Percentiles rank a stretch among this genome's conserved stretches.
Evolutionary conservation across 306 rosid species (phyloP).

Genomic region (Quercus suber): DNA sequence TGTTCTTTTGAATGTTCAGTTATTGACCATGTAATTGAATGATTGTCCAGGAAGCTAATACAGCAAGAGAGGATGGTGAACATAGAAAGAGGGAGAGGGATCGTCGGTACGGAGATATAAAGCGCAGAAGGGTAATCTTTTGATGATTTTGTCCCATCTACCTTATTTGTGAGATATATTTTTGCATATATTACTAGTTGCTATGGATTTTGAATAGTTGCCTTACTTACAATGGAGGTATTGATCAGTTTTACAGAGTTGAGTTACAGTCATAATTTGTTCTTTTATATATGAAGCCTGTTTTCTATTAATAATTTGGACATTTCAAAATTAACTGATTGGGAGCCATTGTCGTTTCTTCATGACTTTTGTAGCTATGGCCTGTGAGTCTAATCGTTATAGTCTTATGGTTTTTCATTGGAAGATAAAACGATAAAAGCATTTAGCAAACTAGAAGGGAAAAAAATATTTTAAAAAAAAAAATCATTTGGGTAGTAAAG

Average conservation of each 20-base stretch:
- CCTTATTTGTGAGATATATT: not conserved
- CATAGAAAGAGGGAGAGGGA: slow-evolving; percentile 59
- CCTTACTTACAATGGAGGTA: not conserved
- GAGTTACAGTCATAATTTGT: not conserved
- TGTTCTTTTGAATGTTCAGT: not conserved
- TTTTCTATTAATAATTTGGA: not conserved
- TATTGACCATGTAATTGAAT: slow-evolving; percentile 23
- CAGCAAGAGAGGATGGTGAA: slow-evolving; percentile 71
- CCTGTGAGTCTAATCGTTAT: no score
- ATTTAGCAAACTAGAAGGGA: no score
- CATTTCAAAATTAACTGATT: no score
- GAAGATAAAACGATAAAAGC: no score
- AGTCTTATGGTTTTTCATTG: no score
- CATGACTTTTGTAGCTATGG: no score
- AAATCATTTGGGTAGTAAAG: no score
- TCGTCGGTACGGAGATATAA: slow-evolving; percentile 41
- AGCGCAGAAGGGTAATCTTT: slow-evolving; percentile 54
- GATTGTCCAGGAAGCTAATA: slow-evolving; percentile 49
- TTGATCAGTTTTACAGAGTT: not conserved
- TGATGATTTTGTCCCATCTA: slow-evolving; percentile 15
- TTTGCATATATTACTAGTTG: not conserved
- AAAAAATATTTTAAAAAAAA: no score
- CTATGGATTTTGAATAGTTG: not conserved
- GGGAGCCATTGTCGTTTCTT: no score
- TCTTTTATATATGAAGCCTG: not conserved